Base-by-base conservation (phyloP, 495 filamentous ascomycete species). In the Hypomontagnella monticulosa region DNA sequence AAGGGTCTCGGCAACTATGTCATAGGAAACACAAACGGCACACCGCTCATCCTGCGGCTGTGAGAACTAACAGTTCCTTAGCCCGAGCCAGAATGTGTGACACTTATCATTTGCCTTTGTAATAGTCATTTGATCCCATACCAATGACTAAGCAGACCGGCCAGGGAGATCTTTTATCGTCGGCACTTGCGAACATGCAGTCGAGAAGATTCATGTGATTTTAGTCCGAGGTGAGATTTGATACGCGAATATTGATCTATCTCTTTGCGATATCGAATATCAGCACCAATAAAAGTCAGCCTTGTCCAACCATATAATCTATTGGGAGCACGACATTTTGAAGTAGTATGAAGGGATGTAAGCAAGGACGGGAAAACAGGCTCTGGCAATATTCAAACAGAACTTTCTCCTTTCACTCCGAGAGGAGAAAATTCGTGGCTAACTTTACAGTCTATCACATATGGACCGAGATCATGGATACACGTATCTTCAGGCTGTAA, bases 1-100 rank as follows among this genome's bases (percentile, higher is more conserved):
- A 37, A 7, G n/a, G n/a, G 9, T 11, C n/a, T 60, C 10, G 23
- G 50, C 43, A 20, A 60, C 20, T 14, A 42, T 38, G 20, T 16
- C 32, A 55, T 33, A 15, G 34, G 36, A 8, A 49, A 34, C 16
- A 14, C 36, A 43, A 56, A 49, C 30, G 33, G 23, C 42, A 44
- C 36, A 57, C 63, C 56, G 42, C 55, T 37, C 18, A 55, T 49
- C 27, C 33, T 8, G 23, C 34, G 23, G n/a, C 11, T 34, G 34
- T 52, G 10, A 30, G 30, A 48, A 41, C 8, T 9, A 12, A 55
- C 32, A 54, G 8, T 7, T 41, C 34, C 34, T 4, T 47, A 18
- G n/a, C 33, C 30, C 15, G 6, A 18, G 27, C 7, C 18, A 15
- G n/a, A 12, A n/a, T n/a, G 15, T 6, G 30, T 10, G 11, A n/a